Percentiles rank a stretch among this genome's conserved stretches.
phyloP scores from a whole-genome alignment of 176 grass and related monocot species.

The bread wheat (Triticum aestivum) region DNA sequence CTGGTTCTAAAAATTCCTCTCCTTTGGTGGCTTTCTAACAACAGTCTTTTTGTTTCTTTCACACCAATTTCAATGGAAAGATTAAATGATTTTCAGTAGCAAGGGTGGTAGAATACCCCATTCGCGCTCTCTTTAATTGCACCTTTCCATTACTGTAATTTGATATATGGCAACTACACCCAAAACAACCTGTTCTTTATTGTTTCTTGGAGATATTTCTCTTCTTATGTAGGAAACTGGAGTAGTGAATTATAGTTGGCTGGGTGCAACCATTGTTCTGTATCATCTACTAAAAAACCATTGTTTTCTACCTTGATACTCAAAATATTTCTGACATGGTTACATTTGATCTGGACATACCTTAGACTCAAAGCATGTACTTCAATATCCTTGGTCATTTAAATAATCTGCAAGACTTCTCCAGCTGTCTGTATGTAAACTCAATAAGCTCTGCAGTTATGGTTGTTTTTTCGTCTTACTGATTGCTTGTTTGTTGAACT shows the following conservation, averaged over 20 bases:
- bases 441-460: neutral
- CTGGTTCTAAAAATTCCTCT: neutral
- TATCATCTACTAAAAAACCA: neutral
- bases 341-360: neutral
- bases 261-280: neutral
- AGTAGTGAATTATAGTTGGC: neutral
- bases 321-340: neutral
- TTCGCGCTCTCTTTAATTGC: neutral
- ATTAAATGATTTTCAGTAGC: neutral
- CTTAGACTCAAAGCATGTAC: neutral
- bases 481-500: conserved; percentile 19
- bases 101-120: neutral
- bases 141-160: neutral
- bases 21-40: neutral
- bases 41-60: neutral
- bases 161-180: neutral
- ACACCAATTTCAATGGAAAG: neutral
- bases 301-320: neutral
- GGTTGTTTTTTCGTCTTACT: neutral
- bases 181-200: neutral
- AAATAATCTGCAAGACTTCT: neutral
- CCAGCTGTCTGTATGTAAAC: neutral
- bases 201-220: neutral
- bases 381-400: neutral
- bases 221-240: neutral